Percentiles rank a stretch among this genome's conserved stretches.
phyloP scores from a whole-genome alignment of 2,329 filamentous ascomycete genomes.

The Fusarium nanum region DNA sequence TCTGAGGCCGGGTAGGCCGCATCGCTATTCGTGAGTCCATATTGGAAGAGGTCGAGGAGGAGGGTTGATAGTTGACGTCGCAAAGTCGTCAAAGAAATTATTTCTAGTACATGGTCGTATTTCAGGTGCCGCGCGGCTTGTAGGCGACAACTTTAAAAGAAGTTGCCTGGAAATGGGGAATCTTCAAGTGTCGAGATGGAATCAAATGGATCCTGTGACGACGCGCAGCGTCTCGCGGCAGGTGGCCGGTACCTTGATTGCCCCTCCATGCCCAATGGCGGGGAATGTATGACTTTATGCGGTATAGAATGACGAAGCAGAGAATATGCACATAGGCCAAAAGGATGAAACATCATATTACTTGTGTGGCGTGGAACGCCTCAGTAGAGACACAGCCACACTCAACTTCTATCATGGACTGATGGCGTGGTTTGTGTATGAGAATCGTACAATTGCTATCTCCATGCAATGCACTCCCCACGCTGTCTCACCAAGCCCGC shows the following conservation, averaged over 20 bases:
- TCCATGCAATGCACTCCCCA: slow-evolving; percentile 23
- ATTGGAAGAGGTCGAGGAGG: not conserved
- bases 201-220: slow-evolving; percentile 36
- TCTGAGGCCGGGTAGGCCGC: slow-evolving; percentile 67
- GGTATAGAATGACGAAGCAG: not conserved
- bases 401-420: slow-evolving; percentile 21
- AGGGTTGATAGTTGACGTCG: slow-evolving; percentile 12
- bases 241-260: slow-evolving; percentile 38
- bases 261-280: slow-evolving; percentile 41
- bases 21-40: slow-evolving; percentile 49
- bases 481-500: slow-evolving; percentile 29
- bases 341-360: not conserved
- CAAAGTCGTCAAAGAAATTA: slow-evolving; percentile 24
- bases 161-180: slow-evolving; percentile 28
- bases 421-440: slow-evolving; percentile 39
- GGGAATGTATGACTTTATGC: slow-evolving; percentile 28
- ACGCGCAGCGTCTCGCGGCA: slow-evolving; percentile 29
- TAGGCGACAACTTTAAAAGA: slow-evolving; percentile 13
- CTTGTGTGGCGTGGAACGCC: not conserved
- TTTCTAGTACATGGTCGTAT: slow-evolving; percentile 30
- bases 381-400: slow-evolving; percentile 10
- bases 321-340: slow-evolving; percentile 10
- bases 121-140: slow-evolving; percentile 21
- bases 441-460: slow-evolving; percentile 40
- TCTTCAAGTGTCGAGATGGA: slow-evolving; percentile 24